Conservation (phyloP, 2,329 filamentous ascomycete genomes). For the Canariomyces notabilis region DNA sequence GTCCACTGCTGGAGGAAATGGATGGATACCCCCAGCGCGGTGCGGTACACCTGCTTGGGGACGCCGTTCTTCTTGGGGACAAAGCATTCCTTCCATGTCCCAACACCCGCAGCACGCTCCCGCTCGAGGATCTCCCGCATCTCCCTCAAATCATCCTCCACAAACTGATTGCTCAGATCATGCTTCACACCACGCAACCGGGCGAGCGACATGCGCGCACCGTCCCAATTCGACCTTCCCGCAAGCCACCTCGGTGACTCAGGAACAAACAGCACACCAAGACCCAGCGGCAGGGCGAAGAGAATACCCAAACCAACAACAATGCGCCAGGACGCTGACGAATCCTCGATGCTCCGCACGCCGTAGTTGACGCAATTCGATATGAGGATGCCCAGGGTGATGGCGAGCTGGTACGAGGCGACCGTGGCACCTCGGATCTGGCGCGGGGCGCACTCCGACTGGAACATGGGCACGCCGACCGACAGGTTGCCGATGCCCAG, state of each 20-base stretch:
- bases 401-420: slow-evolving; percentile 69
- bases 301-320: slow-evolving; percentile 53
- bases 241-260: slow-evolving; percentile 56
- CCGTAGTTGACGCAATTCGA: slow-evolving; percentile 52
- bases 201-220: slow-evolving; percentile 46
- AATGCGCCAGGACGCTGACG: slow-evolving; percentile 54
- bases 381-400: slow-evolving; percentile 63
- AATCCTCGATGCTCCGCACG: slow-evolving; percentile 38
- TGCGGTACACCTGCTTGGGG: slow-evolving; percentile 57
- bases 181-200: slow-evolving; percentile 48
- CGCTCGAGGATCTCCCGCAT: slow-evolving; percentile 45
- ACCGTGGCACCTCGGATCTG: slow-evolving; percentile 61
- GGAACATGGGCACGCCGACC: slow-evolving; percentile 62
- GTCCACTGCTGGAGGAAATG: slow-evolving; percentile 67
- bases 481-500: slow-evolving; percentile 63
- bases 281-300: slow-evolving; percentile 47
- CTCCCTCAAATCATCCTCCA: slow-evolving; percentile 50
- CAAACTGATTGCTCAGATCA: slow-evolving; percentile 38
- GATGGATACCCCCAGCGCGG: slow-evolving; percentile 56
- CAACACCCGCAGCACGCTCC: slow-evolving; percentile 40
- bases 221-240: slow-evolving; percentile 41
- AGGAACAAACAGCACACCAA: slow-evolving; percentile 50
- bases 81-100: slow-evolving; percentile 57
- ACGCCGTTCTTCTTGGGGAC: slow-evolving; percentile 37
- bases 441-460: slow-evolving; percentile 58